Base-by-base conservation (phyloP, 305 asterid species). In the Caryopteris hybrid region DNA sequence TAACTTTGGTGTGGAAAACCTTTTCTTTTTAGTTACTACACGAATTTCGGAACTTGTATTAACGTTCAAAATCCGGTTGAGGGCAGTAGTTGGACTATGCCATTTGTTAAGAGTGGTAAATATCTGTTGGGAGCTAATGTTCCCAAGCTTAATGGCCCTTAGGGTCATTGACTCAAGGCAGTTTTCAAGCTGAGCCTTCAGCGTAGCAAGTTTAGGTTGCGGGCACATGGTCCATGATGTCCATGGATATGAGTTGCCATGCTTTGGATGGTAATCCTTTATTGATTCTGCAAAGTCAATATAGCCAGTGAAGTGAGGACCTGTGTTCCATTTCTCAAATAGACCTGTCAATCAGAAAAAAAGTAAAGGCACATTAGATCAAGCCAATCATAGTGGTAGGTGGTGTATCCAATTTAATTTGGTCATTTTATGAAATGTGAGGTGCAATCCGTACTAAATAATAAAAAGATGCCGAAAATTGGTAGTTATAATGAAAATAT, bases 221-320 rank as follows among this genome's bases (percentile, higher is more conserved):
- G 88, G 73, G 58, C 92, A 88, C 59, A 59, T 83, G 56, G 80
- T 68, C 99, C 97, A 93, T 22, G 99, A 93, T 29, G 78, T 65
- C 96, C 96, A 93, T 46, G 99, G 97, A 78, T 84, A 90, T 46
- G 97, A 86, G 45, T 82, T 78, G n/a, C 89, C 95, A 55, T 85
- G 89, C 71, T 83, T 85, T 54, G 98, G 98, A 83, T 92, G 97
- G 80, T 88, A 80, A 54, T 82, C 90, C 76, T 83, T 73, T 5
- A 90, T 66, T 6, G 87, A 77, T 77, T 93, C 95, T 0, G 95
- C 98, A 69, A 92, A 86, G 86, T 92, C 98, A 22, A 93, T 86
- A 62, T 90, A 93, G 41, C 90, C 97, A 51, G 99, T 80, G 25
- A 90, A 33, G 66, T 92, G 98, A 21, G 97, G 97, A 47, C 90